Conservation (phyloP, 805 yeast species). For the Wickerhamiella alocasiicola region DNA sequence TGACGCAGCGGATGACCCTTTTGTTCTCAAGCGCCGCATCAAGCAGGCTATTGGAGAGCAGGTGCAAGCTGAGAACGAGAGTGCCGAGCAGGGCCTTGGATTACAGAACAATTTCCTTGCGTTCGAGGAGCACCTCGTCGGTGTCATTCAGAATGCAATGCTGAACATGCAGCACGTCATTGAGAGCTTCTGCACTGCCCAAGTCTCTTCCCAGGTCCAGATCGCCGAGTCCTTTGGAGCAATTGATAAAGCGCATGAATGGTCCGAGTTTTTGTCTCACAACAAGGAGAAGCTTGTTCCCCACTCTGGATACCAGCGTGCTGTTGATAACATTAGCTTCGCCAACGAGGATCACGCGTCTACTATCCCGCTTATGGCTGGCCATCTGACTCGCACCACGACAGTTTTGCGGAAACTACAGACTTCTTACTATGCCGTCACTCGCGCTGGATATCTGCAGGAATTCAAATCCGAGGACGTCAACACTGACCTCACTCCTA, state of each 20-base stretch:
- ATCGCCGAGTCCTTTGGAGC: constrained; percentile 26
- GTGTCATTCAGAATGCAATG: constrained; percentile 32
- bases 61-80: constrained; percentile 34
- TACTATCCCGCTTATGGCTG: constrained; percentile 36
- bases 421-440: constrained; percentile 35
- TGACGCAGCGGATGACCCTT: constrained; percentile 37
- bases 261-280: constrained; percentile 31
- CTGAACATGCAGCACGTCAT: constrained; percentile 24
- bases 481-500: constrained; percentile 33
- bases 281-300: constrained; percentile 28
- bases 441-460: constrained; percentile 34
- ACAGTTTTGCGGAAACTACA: constrained; percentile 31
- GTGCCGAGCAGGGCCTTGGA: constrained; percentile 32
- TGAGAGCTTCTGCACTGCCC: constrained; percentile 23
- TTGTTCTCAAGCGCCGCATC: constrained; percentile 30
- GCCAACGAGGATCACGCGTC: constrained; percentile 31
- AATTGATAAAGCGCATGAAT: constrained; percentile 33
- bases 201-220: constrained; percentile 24
- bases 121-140: constrained; percentile 34
- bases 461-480: constrained; percentile 36
- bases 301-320: constrained; percentile 28
- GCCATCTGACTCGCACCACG: constrained; percentile 34
- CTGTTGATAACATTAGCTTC: constrained; percentile 28
- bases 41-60: constrained; percentile 31
- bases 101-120: constrained; percentile 32